Evolutionary conservation across 202 grass and related monocot species (phyloP), one percentile per base, ranked within the genome.

Genomic region (Digitaria exilis): DNA sequence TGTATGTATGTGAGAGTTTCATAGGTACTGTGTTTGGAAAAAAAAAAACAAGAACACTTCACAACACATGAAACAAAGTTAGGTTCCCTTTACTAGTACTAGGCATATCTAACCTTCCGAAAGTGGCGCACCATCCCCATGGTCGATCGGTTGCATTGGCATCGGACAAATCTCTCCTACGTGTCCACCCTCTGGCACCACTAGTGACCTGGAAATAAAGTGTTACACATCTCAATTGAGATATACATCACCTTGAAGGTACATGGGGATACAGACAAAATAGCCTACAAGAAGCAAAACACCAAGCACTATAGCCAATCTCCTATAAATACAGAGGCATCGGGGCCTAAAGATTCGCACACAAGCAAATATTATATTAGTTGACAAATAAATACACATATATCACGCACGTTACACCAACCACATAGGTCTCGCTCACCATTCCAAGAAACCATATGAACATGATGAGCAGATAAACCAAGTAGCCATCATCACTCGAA

Each of bases 131-230:
- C 42, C 59, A 34, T 34, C 29, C 19, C n/a, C 26, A 10, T 34
- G 29, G 11, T 0, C 41, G n/a, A 68, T 68, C 24, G 61, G 82
- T 61, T 78, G 42, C 60, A 76, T 68, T 87, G 9, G 42, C 62
- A 39, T 10, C 16, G 8, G 71, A 68, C 62, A 69, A 60, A 61
- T 5, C 55, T 3, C 52, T 76, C 62, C 43, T 51, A 30, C 51
- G 17, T 69, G 8, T 16, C 19, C 60, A 60, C 29, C 25, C 24
- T 24, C 5, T 22, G 12, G 4, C 9, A 64, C 7, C 42, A 19
- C 43, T 26, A 79, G 63, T 50, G 75, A 62, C 54, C 31, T 63
- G 21, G 42, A 54, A 26, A 64, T 69, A 9, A 12, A 51, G 8
- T 25, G 5, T 3, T 8, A 54, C 21, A n/a, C 25, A 32, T 74